Base-by-base conservation (phyloP, 352 stramenopile genomes). In the Ophiocytium majus region DNA sequence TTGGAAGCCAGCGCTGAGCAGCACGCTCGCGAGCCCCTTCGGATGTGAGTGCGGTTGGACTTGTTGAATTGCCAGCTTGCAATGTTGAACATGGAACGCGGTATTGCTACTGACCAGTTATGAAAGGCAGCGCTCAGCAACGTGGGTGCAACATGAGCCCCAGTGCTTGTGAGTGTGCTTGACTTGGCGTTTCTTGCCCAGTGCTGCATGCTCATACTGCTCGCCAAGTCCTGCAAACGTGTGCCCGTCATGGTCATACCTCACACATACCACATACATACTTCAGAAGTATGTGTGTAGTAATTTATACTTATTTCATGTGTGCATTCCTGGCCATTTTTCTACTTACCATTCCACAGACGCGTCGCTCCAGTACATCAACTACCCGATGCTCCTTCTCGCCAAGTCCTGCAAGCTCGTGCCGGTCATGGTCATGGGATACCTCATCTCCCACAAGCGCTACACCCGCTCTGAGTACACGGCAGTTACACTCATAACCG, bases 381-480 rank as follows among this genome's bases (percentile, higher is more conserved):
- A 86, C 85, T 88, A 86, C 81, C 85, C 85, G 23, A 57, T 88
- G 85, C 85, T 86, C 50, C 74, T 88, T 28, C 81, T 88, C 35
- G 85, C 80, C 28, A 88, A 88, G 75, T 84, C 76, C 82, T 88
- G 85, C 81, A 88, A 88, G 81, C 81, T 88, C 10, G 81, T 88
- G 19, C 85, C 85, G 10, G 85, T 88, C 9, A 88, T 88, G 85
- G 23, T 88, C 66, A 83, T 88, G 83, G 76, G 83, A 10, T 85
- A 84, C 17, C 32, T 83, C 0, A n/a, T 79, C n/a, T 28, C 9
- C 23, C 9, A 28, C 34, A 80, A 80, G 37, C 75, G 75, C 5
- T 80, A 88, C 36, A 86, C 85, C 37, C 80, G 74, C 10, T 31
- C 49, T 43, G 85, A 88, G 32, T 88, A 86, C 50, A 9, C 80